Percentiles rank a stretch among this genome's conserved stretches.
Evolutionary conservation across 176 grass and related monocot genomes (phyloP).

Genomic region (Sorghum bicolor): Sorghum_bicolor_NCBIv3 NC_012872.2:11287501-11288000

Average conservation of each 20-base stretch:
- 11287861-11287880: not conserved
- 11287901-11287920: not conserved
- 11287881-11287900: not conserved
- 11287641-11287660: constrained; percentile 98
- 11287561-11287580: constrained; percentile 89
- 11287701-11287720: not conserved
- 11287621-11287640: constrained; percentile 96
- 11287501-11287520: not conserved
- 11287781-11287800: not conserved
- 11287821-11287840: not conserved
- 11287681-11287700: not conserved
- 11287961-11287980: not conserved
- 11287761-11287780: not conserved
- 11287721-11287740: not conserved
- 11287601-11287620: constrained; percentile 87
- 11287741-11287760: not conserved
- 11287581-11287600: constrained; percentile 95
- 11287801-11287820: not conserved
- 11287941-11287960: not conserved
- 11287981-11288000: no score
- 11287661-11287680: constrained; percentile 2
- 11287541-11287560: not conserved
- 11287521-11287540: not conserved
- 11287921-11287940: not conserved
- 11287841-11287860: not conserved